Percentiles rank a stretch among this genome's conserved stretches.
These are phyloP conservation scores for Fragosphaeria purpurea DNA, from an alignment of 2,329 filamentous ascomycete genomes.

Conservation along the genomic window DNA sequence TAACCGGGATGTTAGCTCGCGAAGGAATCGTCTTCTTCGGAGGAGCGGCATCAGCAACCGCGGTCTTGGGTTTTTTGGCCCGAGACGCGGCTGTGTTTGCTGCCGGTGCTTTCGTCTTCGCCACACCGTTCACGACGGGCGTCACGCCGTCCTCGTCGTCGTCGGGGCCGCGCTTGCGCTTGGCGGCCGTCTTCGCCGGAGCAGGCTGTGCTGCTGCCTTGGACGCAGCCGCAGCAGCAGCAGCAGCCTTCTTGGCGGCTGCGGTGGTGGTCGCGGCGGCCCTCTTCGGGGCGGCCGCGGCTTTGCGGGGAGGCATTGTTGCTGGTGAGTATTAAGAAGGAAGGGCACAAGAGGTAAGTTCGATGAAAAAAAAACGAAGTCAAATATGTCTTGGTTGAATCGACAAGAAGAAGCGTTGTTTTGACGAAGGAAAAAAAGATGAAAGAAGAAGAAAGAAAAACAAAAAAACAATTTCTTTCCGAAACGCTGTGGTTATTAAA, in stretches of 20 bases:
- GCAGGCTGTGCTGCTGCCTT: slow-evolving; percentile 2
- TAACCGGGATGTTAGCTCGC: slow-evolving; percentile 3
- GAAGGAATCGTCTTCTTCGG: slow-evolving; percentile 1
- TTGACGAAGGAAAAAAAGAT: neutral
- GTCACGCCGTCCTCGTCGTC: slow-evolving; percentile 6
- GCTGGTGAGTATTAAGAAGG: neutral
- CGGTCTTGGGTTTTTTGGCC: slow-evolving; percentile 9
- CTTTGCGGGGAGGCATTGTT: slow-evolving; percentile 12
- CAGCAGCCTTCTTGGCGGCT: slow-evolving; percentile 7
- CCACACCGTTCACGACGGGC: slow-evolving; percentile 11
- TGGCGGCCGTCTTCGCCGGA: slow-evolving; percentile 1
- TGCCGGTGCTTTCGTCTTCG: slow-evolving; percentile 12
- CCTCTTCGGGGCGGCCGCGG: slow-evolving; percentile 18
- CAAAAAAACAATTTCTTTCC: neutral
- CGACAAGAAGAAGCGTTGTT: neutral
- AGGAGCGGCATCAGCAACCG: slow-evolving; percentile 4
- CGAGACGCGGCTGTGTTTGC: slow-evolving; percentile 13
- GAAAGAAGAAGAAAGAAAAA: neutral
- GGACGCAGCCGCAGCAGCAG: neutral
- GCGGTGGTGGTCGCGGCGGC: slow-evolving; percentile 12
- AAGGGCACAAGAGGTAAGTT: neutral
- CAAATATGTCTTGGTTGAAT: neutral
- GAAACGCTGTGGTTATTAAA: neutral
- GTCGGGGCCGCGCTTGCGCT: slow-evolving; percentile 7
- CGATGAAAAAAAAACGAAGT: neutral